Percentiles rank a stretch among this genome's conserved stretches.
These are phyloP conservation scores for Dictyostelium firmibasis DNA, from an alignment of 78 protist genomes.

Conservation along the genomic window DNA sequence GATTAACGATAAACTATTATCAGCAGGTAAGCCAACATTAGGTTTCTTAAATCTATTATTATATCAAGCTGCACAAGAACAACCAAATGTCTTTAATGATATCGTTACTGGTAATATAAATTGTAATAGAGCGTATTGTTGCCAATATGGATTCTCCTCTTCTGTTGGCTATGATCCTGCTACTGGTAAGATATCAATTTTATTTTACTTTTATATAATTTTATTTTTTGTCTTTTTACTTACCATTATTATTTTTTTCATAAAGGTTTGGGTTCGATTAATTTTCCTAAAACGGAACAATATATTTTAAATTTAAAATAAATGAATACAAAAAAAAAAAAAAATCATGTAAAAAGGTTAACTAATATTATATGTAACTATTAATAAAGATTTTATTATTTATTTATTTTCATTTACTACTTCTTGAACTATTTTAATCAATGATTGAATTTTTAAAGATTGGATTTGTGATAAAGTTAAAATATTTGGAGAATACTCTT, in stretches of 20 bases:
- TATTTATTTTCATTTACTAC: neutral
- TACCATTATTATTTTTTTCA: neutral
- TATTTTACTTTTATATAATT: no score
- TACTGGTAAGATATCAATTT: constrained; percentile 19
- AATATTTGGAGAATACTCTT: neutral
- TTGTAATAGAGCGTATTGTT: constrained; percentile 72
- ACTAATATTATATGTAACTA: no score
- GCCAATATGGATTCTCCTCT: constrained; percentile 52
- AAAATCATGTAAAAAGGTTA: no score
- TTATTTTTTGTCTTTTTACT: no score
- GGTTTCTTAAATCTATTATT: constrained; percentile 80
- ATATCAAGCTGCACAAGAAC: constrained; percentile 44
- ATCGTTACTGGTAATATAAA: constrained; percentile 73
- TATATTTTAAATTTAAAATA: neutral
- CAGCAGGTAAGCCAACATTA: constrained; percentile 12
- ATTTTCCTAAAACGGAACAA: neutral
- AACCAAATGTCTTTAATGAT: constrained; percentile 79
- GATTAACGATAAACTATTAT: constrained; percentile 43
- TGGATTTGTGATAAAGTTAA: neutral
- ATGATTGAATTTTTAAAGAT: neutral
- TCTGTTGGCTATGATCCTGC: neutral
- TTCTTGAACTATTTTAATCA: neutral
- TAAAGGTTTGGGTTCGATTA: neutral
- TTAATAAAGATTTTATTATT: no score
- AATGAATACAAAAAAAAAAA: no score